Evolutionary conservation across 495 filamentous ascomycete genomes (phyloP), one percentile per base, ranked within the genome.

Genomic region (Xylaria scruposa): DNA sequence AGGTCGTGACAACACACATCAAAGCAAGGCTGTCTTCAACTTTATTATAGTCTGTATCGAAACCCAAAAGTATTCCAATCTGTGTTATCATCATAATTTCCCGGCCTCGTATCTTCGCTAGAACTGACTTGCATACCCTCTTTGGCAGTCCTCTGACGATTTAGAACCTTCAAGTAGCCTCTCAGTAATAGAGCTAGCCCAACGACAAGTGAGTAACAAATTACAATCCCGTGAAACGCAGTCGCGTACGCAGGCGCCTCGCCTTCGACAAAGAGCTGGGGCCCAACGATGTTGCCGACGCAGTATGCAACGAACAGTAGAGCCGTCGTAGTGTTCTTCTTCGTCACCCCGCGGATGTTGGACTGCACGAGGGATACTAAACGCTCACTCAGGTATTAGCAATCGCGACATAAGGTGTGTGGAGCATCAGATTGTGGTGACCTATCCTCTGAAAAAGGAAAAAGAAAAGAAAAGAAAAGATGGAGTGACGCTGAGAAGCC

Each of bases 281-380:
- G 80, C 1, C 76, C 79, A 53, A 72, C 68, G n/a, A 82, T 79
- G 56, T 90, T 90, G 19, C 88, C 88, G 1, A 81, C 84, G 74
- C 90, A 91, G 73, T 91, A 92, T 0, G 84, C 87, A 53, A 92
- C 89, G 44, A 94, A 81, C 61, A 91, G 90, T 26, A 94, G 42
- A 2, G 77, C 79, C 4, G 76, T 81, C 66, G 93, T 90, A 0
- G 91, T 93, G 7, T 90, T 92, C 79, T 93, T 93, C 83, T 93
- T 93, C 6, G 91, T 93, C 67, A 91, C 91, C 10, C 91, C 90
- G 3, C 90, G 87, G 38, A 91, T 86, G 74, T 93, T 93, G 24
- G 85, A 87, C 65, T 81, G 79, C 12, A 82, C 74, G 13, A 83
- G 78, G 21, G 78, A 79, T 33, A 83, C 15, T 60, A 10, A 31